phyloP scores from a whole-genome alignment of 1,284 basidiomycete species.

The Phlebopus sp. region DNA sequence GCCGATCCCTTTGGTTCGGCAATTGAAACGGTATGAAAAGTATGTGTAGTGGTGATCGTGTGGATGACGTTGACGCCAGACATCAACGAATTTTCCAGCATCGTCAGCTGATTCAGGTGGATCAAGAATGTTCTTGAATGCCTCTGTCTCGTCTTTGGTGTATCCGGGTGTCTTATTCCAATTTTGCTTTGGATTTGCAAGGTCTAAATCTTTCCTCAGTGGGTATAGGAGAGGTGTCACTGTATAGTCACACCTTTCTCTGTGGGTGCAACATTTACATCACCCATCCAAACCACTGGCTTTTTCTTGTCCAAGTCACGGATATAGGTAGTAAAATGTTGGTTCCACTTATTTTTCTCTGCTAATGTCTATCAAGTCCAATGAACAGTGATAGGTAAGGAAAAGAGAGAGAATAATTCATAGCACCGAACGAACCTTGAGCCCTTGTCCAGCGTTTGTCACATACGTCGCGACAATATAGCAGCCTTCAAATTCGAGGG shows the following conservation, averaged over 20 bases:
- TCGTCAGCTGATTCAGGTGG: conserved; percentile 36
- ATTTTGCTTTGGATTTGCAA: conserved; percentile 63
- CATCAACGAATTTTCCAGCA: conserved; percentile 63
- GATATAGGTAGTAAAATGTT: conserved; percentile 71
- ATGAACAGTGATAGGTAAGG: neutral
- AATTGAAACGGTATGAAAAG: conserved; percentile 83
- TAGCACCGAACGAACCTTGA: conserved; percentile 55
- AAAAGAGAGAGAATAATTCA: conserved; percentile 1
- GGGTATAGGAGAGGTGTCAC: neutral
- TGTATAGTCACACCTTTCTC: conserved; percentile 43
- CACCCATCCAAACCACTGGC: conserved; percentile 88
- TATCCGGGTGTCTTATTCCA: conserved; percentile 83
- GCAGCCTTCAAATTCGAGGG: conserved; percentile 71
- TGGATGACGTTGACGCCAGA: conserved; percentile 80
- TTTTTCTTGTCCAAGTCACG: conserved; percentile 72
- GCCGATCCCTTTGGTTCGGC: conserved; percentile 76
- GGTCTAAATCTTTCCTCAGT: conserved; percentile 41
- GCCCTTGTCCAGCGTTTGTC: conserved; percentile 77
- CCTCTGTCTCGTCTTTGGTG: conserved; percentile 74
- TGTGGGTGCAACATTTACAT: conserved; percentile 84
- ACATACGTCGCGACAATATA: conserved; percentile 84
- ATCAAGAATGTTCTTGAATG: conserved; percentile 63
- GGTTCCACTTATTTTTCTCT: conserved; percentile 74
- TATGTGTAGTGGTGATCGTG: conserved; percentile 74
- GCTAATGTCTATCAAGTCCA: conserved; percentile 55